These are phyloP conservation scores for Paraconiothyrium brasiliense DNA, from an alignment of 2,329 filamentous ascomycete genomes.

Conservation along the genomic window DNA sequence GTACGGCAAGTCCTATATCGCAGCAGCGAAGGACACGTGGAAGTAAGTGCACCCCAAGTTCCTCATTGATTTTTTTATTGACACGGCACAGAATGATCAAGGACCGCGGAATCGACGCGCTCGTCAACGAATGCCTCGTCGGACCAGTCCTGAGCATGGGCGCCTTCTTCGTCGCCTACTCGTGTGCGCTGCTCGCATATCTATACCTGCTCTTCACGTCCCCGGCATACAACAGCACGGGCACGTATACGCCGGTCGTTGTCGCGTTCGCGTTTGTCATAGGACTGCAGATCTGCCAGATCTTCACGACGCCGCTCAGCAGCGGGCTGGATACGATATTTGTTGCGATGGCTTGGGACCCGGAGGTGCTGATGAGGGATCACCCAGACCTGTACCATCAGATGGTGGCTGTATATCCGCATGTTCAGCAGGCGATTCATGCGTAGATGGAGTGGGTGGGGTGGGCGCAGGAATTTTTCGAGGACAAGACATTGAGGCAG, in stretches of 20 bases:
- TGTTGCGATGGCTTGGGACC: conserved; percentile 75
- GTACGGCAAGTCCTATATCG: conserved; percentile 88
- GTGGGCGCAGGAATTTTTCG: not conserved
- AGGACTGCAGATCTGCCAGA: conserved; percentile 86
- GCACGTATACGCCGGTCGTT: conserved; percentile 77
- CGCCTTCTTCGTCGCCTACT: conserved; percentile 82
- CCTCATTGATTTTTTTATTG: conserved; percentile 16
- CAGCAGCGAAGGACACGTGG: conserved; percentile 90
- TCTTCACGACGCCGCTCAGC: conserved; percentile 87
- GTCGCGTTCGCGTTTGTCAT: conserved; percentile 89
- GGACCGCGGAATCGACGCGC: conserved; percentile 86
- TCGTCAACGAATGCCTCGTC: conserved; percentile 86
- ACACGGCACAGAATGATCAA: conserved; percentile 75
- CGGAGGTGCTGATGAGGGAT: conserved; percentile 77
- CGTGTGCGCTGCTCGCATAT: conserved; percentile 82
- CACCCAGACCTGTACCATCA: conserved; percentile 83
- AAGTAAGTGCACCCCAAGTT: conserved; percentile 54
- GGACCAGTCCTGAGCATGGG: conserved; percentile 73
- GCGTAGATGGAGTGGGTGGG: conserved; percentile 43
- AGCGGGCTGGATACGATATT: conserved; percentile 94
- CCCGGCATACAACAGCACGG: conserved; percentile 76
- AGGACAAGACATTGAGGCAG: not conserved
- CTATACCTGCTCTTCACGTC: conserved; percentile 85
- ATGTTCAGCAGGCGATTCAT: conserved; percentile 81
- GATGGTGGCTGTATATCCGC: conserved; percentile 84